A percentile compares a stretch with the other conserved stretches of the same genome.
Evolutionary conservation across 768 basidiomycete genomes (phyloP).

Genomic region (Cubamyces lactineus): DNA sequence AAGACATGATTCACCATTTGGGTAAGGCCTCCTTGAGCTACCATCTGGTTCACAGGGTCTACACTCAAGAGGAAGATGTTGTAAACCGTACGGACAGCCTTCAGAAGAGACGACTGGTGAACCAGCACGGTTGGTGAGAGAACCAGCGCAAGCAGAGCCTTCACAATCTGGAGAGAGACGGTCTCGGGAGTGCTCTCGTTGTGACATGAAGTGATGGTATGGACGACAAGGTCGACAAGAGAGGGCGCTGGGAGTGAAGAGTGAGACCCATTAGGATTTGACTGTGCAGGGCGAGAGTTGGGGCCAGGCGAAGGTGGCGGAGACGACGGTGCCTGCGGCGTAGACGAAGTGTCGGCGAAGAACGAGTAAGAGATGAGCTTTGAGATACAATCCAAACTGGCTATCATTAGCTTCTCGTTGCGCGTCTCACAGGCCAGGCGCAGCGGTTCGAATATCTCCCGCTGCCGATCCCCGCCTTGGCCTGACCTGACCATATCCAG

Average conservation of each 20-base stretch:
- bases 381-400: conserved; percentile 95
- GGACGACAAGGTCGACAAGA: conserved; percentile 90
- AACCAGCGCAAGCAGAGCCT: conserved; percentile 87
- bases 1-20: conserved; percentile 99
- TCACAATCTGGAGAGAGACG: conserved; percentile 95
- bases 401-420: conserved; percentile 92
- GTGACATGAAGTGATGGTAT: conserved; percentile 93
- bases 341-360: conserved; percentile 71
- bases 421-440: conserved; percentile 95
- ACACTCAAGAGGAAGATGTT: conserved; percentile 93
- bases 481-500: conserved; percentile 80
- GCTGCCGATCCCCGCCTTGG: conserved; percentile 72
- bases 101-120: conserved; percentile 94
- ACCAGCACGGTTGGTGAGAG: conserved; percentile 86
- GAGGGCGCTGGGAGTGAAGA: conserved; percentile 62
- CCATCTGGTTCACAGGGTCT: conserved; percentile 94
- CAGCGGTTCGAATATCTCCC: conserved; percentile 95
- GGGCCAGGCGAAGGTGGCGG: conserved; percentile 75
- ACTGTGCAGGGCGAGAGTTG: conserved; percentile 42
- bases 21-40: conserved; percentile 95
- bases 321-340: conserved; percentile 54
- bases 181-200: conserved; percentile 85
- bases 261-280: conserved; percentile 50
- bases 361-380: conserved; percentile 98
- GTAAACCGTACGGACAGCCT: conserved; percentile 97